A percentile compares a stretch with the other conserved stretches of the same genome.
Evolutionary conservation across 352 stramenopile species (phyloP).

Genomic region (Globisporangium spinosum): DNA sequence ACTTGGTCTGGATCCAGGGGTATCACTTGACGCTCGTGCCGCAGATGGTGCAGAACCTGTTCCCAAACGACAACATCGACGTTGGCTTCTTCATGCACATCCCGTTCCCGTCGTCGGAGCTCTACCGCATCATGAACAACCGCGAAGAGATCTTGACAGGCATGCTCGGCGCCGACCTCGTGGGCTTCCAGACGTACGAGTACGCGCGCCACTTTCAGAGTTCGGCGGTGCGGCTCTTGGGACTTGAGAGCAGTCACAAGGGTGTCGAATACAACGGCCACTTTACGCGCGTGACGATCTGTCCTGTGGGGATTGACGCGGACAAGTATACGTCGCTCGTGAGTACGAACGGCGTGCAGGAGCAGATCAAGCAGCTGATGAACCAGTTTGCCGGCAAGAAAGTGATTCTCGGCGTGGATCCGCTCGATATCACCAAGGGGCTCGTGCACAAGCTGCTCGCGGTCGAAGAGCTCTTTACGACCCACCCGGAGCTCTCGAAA

Average conservation of each 20-base stretch:
- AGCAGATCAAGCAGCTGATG: constrained; percentile 56
- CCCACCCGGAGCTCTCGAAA: constrained; percentile 86
- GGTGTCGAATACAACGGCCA: constrained; percentile 88
- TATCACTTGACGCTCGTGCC: constrained; percentile 89
- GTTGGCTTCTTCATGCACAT: constrained; percentile 90
- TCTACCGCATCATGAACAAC: constrained; percentile 89
- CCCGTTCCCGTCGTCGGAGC: constrained; percentile 86
- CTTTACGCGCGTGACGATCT: constrained; percentile 86
- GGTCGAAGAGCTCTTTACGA: constrained; percentile 85
- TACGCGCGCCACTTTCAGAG: constrained; percentile 89
- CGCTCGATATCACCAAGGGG: constrained; percentile 87
- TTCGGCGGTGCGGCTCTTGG: constrained; percentile 79
- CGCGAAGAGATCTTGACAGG: constrained; percentile 85
- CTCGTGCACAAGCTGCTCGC: constrained; percentile 90
- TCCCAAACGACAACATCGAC: constrained; percentile 88
- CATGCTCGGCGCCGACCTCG: constrained; percentile 84
- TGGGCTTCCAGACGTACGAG: constrained; percentile 90
- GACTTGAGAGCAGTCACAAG: constrained; percentile 85
- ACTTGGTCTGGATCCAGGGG: constrained; percentile 89
- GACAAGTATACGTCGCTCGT: constrained; percentile 75
- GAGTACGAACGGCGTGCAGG: constrained; percentile 54
- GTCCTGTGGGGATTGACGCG: constrained; percentile 83
- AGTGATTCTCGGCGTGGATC: constrained; percentile 83
- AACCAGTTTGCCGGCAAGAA: constrained; percentile 78
- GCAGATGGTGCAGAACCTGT: constrained; percentile 86